Conservation (phyloP, 2,329 filamentous ascomycete genomes). For the Kalaharituber pfeilii region DNA sequence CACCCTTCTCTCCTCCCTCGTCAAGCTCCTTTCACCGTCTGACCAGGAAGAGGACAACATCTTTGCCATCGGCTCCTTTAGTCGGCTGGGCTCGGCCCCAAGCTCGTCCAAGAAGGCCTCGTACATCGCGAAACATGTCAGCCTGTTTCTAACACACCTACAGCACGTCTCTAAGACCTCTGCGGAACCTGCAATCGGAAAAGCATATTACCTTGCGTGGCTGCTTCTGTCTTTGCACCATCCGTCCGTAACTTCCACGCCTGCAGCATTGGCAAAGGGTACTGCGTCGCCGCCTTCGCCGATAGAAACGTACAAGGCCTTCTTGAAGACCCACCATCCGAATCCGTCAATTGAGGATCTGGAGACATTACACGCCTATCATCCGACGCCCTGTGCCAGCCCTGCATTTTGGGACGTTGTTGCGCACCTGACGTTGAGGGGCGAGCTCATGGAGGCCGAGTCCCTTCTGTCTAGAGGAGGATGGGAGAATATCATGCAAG, state of each 20-base stretch:
- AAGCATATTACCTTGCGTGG: background rate
- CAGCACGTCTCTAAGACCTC: background rate
- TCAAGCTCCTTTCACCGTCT: background rate
- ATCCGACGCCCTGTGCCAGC: background rate
- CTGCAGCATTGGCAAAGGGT: background rate
- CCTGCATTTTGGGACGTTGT: background rate
- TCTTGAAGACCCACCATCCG: conserved; percentile 1
- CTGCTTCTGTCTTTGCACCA: background rate
- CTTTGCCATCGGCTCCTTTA: background rate
- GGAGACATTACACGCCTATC: background rate
- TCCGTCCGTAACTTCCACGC: background rate
- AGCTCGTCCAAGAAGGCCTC: background rate
- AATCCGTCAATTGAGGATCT: background rate
- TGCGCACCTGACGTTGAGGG: background rate
- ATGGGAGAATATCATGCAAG: background rate
- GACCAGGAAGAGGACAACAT: background rate
- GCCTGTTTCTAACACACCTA: background rate
- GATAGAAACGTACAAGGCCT: background rate
- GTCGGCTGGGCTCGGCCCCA: background rate
- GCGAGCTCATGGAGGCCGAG: background rate
- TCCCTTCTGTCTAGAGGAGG: background rate
- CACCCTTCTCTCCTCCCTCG: background rate
- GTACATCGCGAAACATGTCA: background rate
- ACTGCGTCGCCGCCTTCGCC: background rate
- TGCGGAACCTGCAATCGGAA: background rate